Conservation (phyloP, 306 rosid species). For the Arachis stenosperma region DNA sequence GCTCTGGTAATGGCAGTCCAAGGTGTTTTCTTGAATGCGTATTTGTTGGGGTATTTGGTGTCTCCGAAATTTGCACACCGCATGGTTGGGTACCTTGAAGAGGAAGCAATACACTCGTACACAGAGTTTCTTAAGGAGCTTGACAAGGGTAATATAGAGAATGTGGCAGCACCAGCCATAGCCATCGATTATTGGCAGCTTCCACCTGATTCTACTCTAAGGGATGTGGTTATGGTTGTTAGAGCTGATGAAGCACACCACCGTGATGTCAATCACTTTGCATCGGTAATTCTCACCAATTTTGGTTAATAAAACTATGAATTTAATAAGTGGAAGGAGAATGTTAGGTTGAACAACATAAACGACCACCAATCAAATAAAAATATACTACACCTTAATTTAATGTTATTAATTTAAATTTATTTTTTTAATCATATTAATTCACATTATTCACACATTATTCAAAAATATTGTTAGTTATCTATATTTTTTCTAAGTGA, state of each 20-base stretch:
- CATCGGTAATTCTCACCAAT: conserved; percentile 51
- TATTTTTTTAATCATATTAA: no score
- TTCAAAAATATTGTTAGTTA: no score
- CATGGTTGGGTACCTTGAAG: conserved; percentile 85
- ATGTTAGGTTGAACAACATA: no score
- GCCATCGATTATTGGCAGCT: conserved; percentile 82
- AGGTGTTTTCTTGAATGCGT: conserved; percentile 77
- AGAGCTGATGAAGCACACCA: conserved; percentile 87
- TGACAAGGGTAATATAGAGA: conserved; percentile 69
- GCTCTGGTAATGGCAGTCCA: conserved; percentile 70
- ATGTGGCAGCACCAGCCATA: conserved; percentile 75
- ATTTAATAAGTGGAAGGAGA: no score
- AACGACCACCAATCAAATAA: no score
- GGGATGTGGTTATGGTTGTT: conserved; percentile 70
- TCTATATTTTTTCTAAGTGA: no score
- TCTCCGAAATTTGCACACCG: conserved; percentile 82
- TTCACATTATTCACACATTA: no score
- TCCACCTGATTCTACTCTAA: conserved; percentile 55
- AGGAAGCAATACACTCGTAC: conserved; percentile 82
- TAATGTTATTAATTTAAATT: no score
- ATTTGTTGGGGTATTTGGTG: conserved; percentile 63
- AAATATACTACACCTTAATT: no score
- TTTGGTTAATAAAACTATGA: no score
- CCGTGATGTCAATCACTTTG: conserved; percentile 83
- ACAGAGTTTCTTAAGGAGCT: conserved; percentile 74